A percentile compares a stretch with the other conserved stretches of the same genome.
phyloP scores from a whole-genome alignment of 2,329 filamentous ascomycete species.

The Lachnellula subtilissima region DNA sequence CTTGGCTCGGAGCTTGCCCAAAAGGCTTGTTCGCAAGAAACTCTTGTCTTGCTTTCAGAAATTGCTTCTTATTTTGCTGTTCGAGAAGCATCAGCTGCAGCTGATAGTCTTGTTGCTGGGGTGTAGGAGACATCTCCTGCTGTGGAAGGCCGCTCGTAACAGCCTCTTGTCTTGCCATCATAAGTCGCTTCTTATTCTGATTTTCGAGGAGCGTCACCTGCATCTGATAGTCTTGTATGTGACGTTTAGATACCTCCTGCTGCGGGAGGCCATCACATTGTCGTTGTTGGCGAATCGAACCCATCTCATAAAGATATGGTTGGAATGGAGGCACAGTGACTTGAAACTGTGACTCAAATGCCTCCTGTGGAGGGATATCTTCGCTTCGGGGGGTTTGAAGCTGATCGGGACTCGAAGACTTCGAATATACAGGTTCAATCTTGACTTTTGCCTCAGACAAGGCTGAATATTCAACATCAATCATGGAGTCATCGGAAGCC shows the following conservation, averaged over 20 bases:
- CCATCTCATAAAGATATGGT: no score
- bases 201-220: conserved; percentile 77
- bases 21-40: not conserved
- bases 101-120: conserved; percentile 68
- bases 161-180: conserved; percentile 81
- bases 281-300: not conserved
- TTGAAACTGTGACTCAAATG: not conserved
- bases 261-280: not conserved
- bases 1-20: conserved; percentile 2
- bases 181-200: conserved; percentile 73
- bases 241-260: not conserved
- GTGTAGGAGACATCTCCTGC: conserved; percentile 51
- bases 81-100: conserved; percentile 80
- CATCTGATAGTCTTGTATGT: conserved; percentile 65
- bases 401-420: not conserved
- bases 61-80: conserved; percentile 76
- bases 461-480: not conserved
- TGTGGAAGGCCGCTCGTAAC: conserved; percentile 73
- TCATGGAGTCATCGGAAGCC: no score
- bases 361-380: not conserved
- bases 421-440: not conserved
- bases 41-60: conserved; percentile 70
- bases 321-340: not conserved
- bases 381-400: not conserved
- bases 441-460: not conserved